Evolutionary conservation across 2,329 filamentous ascomycete genomes (phyloP), one percentile per base, ranked within the genome.

Genomic region (Teratosphaeria destructans): DNA sequence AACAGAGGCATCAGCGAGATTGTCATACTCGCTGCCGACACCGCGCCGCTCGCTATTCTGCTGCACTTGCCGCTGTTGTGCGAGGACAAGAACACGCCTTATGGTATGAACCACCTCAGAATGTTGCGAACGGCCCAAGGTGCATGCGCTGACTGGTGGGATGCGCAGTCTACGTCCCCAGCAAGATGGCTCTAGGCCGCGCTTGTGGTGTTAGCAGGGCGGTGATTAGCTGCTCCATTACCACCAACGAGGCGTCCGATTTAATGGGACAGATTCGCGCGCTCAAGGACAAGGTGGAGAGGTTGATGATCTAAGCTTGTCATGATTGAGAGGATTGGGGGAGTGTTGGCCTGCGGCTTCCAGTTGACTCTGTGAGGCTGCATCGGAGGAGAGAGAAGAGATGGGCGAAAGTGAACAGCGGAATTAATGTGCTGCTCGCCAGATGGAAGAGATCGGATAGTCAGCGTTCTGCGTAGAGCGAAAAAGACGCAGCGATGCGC

Each of bases 221-320:
- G 59, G 92, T 97, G 62, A 96, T 97, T 69, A 87, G 90, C 49
- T 86, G 85, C 63, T 86, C 82, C 71, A 95, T 97, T 77, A 96
- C 90, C 67, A 91, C 88, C 60, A 95, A 95, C 82, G 90, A 95
- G 78, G 88, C 87, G 47, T 89, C 85, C 71, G 92, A 96, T 76
- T 81, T 97, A 62, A 89, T 87, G 76, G 83, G 84, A 71, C 90
- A 95, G 81, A 96, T 97, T 76, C 84, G 88, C 69, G 82, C 86
- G 65, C 81, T 96, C 72, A 95, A 93, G 82, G 89, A 95, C 78
- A 95, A 96, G 85, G 89, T 97, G 59, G 93, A 97, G 83, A 85
- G 92, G 70, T 83, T 96, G 67, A 91, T 93, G 81, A 96, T 96
- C 79, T 96, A 77, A 64, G 43, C 19, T 49, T 49, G 43, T 11